Evolutionary conservation across 2,329 filamentous ascomycete genomes (phyloP), one percentile per base, ranked within the genome.

Genomic region (Beauveria varroae): DNA sequence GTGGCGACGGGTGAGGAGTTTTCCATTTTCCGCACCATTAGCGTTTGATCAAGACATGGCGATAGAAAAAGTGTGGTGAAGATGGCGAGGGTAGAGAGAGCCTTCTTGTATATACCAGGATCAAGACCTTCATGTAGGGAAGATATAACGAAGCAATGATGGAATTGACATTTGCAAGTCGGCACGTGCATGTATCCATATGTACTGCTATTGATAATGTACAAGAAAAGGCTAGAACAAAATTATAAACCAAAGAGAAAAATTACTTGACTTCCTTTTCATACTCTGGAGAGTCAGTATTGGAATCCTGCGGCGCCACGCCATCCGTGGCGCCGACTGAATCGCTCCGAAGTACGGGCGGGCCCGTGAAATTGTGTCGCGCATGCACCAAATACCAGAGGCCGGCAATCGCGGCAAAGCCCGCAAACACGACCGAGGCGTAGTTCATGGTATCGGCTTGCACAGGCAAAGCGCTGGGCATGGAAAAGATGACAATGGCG

Each of bases 1-100:
- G 87, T 98, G 76, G 92, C 91, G 2, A 99, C 95, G 0, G 95
- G 95, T 10, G 89, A 92, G 70, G 87, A 87, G 75, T 97, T 99
- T 75, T 90, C 88, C 70, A 86, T 92, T 54, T 90, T 93, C 76
- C 87, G 89, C 73, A 93, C 90, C 1, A 93, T 93, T 71, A 91
- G 88, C 72, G 89, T 93, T 61, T 93, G 20, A 41, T 24, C 9
- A 7, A 53, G 10, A 20, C n/a, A n/a, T 6, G 10, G 2, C 3
- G 37, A 9, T 14, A 37, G 14, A 26, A 34, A 43, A 34, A 18
- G 2, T 14, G 40, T 6, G 34, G 44, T 6, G 10, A 46, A 60
- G 9, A 12, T 12, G 14, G 34, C 34, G 41, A n/a, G 26, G 16
- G 14, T 8, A 16, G 14, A 43, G 18, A 30, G 26, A 9, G 40